These are phyloP conservation scores for Anacardium occidentale DNA, from an alignment of 345 rosid species.

Conservation along the genomic window DNA sequence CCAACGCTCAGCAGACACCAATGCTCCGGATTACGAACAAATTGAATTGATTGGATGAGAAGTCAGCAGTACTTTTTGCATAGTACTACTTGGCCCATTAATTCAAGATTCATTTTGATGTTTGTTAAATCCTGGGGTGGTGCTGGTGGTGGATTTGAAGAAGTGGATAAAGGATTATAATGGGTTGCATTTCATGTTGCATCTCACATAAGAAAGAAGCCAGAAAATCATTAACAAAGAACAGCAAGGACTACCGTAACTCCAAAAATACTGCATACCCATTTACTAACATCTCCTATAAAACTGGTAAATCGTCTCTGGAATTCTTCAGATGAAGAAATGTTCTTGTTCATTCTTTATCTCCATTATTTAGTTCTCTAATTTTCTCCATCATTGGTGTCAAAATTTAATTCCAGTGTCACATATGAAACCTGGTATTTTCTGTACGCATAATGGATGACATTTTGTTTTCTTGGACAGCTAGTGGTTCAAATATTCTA, in stretches of 20 bases:
- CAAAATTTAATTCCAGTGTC: too few species aligned
- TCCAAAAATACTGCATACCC: slow-evolving; percentile 42
- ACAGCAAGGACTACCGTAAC: slow-evolving; percentile 57
- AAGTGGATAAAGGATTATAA: slow-evolving; percentile 22
- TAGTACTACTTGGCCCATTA: not conserved
- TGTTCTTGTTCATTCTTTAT: not conserved
- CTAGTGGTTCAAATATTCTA: too few species aligned
- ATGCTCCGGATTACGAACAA: not conserved
- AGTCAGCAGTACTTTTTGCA: not conserved
- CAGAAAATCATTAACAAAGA: slow-evolving; percentile 56
- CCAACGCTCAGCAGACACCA: slow-evolving; percentile 2
- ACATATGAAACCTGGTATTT: too few species aligned
- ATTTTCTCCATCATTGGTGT: too few species aligned
- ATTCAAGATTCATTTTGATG: slow-evolving; percentile 29
- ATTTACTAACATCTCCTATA: slow-evolving; percentile 76
- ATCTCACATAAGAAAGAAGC: slow-evolving; percentile 37
- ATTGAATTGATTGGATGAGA: not conserved
- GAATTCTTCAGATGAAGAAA: not conserved
- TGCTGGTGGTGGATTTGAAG: slow-evolving; percentile 16
- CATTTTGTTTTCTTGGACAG: too few species aligned
- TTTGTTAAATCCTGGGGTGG: slow-evolving; percentile 30
- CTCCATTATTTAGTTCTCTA: too few species aligned
- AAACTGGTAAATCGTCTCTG: slow-evolving; percentile 45
- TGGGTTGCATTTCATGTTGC: slow-evolving; percentile 68
- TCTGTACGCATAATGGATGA: too few species aligned